Base-by-base conservation (phyloP, 1,284 basidiomycete genomes). In the Cystobasidium slooffiae region DNA sequence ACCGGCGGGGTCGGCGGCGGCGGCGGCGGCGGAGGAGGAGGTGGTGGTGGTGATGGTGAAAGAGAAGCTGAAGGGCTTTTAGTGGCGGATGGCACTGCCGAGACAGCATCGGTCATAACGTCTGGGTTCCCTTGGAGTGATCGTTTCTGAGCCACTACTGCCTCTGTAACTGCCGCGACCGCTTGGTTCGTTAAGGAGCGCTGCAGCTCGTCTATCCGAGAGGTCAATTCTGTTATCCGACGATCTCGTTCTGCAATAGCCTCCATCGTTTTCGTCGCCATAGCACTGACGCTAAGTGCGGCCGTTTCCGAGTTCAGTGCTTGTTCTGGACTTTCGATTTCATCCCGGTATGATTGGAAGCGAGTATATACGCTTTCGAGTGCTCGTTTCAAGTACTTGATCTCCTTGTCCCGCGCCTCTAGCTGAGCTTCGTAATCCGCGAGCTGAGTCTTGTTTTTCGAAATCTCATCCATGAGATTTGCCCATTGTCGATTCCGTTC, bases 341-440 rank as follows among this genome's bases (percentile, higher is more conserved):
- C 64, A 86, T 85, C 72, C 24, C 86, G 69, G 52, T 85, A 82
- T 3, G 86, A 84, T 9, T 86, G 85, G 80, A 94, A 90, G 18
- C 91, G 87, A 20, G 89, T 89, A 81, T 92, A 92, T 7, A 95
- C 90, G 7, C 91, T 90, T 81, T 93, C 91, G 52, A 96, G 84
- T 14, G 91, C 91, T 16, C 90, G 88, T 79, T 93, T 93, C 61
- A 94, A 85, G 78, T 90, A 91, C 0, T 87, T 80, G 65, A 90
- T 86, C 76, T 93, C 91, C 79, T 91, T 92, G 76, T 90, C 87
- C 79, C 88, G 90, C 69, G 86, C 83, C 12, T 83, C 82, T 1
- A 88, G 62, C 1, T 81, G 78, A 5, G 80, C 81, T 65, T 90
- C 88, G 52, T 88, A 81, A 59, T 90, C 88, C 0, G 82, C 82